Evolutionary conservation across 2,329 filamentous ascomycete genomes (phyloP).

Genomic region (Fusarium newnesense): DNA sequence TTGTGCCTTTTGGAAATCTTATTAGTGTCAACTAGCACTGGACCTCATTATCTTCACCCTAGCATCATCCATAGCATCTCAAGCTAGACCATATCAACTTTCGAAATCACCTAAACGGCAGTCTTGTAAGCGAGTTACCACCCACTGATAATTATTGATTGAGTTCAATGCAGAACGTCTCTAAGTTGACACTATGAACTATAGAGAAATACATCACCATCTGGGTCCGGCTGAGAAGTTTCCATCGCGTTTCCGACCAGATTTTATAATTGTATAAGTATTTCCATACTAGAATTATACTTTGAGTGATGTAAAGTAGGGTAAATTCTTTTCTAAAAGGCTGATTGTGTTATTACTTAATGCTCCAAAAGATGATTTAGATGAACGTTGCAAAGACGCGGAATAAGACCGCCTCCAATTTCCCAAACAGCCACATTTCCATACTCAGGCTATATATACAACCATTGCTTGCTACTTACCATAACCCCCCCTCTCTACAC

Average conservation of each 20-base stretch:
- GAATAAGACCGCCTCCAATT: neutral
- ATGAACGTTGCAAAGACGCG: neutral
- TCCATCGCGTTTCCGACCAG: neutral
- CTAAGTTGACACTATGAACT: neutral
- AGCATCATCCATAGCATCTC: neutral
- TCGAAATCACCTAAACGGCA: neutral
- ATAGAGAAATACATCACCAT: neutral
- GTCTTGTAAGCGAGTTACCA: neutral
- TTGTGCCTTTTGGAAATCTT: neutral
- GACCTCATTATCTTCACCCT: neutral
- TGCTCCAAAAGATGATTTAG: neutral
- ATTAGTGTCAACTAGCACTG: neutral
- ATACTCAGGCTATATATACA: neutral
- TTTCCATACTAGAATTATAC: neutral
- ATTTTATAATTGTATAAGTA: neutral
- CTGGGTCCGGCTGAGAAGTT: neutral
- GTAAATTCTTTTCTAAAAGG: neutral
- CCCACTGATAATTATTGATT: neutral
- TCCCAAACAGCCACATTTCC: neutral
- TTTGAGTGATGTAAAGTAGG: neutral
- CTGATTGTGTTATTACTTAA: neutral
- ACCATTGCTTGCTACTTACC: neutral
- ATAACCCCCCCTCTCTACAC: neutral
- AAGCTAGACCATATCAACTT: neutral
- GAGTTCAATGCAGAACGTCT: neutral